Base-by-base conservation (phyloP, 345 rosid species). In the Excoecaria agallocha region DNA sequence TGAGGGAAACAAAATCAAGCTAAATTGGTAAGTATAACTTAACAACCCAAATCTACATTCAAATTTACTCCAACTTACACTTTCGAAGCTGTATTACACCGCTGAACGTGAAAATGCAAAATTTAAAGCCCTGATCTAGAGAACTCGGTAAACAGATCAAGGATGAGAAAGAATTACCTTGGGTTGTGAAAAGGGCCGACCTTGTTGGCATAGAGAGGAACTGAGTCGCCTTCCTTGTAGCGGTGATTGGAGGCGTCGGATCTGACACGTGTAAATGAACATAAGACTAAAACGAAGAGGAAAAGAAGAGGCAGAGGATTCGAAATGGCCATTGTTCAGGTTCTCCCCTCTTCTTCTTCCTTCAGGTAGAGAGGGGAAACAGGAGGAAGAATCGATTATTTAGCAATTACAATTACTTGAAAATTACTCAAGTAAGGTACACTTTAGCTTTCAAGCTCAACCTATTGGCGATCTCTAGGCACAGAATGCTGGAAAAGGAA, bases 161-260 rank as follows among this genome's bases (percentile, higher is more conserved):
- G 48, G 48, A 43, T 43, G 48, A 10, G 48, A 43, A 43, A 7
- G 66, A 20, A 8, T 78, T 80, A 83, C 97, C 93, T 90, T 74
- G 93, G 95, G 65, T 92, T 92, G 79, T 92, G 90, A 68, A 89
- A 92, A 22, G 97, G 95, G 11, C 95, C 95, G 66, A 90, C 93
- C 78, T 92, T 92, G 74, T 92, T 92, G 81, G 91, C 91, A 71
- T 90, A 92, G 51, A 92, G 90, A 20, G 93, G 92, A 63, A 92
- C 93, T 3, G 79, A 10, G 60, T 88, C 90, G n/a, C 90, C 85
- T 38, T 80, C 85, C 74, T 84, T 84, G 87, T 85, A 92, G 39
- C 89, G 97, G 82, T 92, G 93, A 63, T 92, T 80, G 72, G 93
- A 86, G 66, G 87, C 87, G 68, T 87, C 93, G 39, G 93, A 87